phyloP scores from a whole-genome alignment of 306 rosid genomes.

The Delonix regia region DNA sequence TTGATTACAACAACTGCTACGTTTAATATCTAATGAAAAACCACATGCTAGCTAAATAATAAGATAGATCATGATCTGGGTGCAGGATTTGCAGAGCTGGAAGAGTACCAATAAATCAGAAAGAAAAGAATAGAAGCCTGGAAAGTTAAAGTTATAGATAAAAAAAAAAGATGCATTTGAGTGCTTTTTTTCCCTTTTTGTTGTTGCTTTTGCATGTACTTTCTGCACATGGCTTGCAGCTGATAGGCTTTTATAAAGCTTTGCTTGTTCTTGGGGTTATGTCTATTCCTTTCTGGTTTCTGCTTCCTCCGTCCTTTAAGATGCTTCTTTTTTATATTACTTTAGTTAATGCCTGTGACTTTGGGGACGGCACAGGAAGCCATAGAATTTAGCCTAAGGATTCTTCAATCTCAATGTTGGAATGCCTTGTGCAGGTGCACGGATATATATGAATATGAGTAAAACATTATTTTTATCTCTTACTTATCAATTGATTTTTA shows the following conservation, averaged over 20 bases:
- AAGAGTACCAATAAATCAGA: constrained; percentile 39
- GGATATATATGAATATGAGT: too few species aligned
- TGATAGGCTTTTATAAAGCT: constrained; percentile 60
- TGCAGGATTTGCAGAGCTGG: constrained; percentile 59
- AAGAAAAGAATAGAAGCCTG: constrained; percentile 60
- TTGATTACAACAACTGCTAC: constrained; percentile 14
- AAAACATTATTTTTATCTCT: too few species aligned
- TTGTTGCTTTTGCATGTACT: constrained; percentile 54
- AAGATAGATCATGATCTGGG: constrained; percentile 44
- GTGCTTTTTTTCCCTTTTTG: constrained; percentile 30
- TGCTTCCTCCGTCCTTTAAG: constrained; percentile 33
- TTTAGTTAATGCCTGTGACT: constrained; percentile 31
- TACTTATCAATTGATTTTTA: too few species aligned
- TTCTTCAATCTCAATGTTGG: background rate
- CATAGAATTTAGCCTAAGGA: background rate
- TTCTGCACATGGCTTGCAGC: constrained; percentile 78
- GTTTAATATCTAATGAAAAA: constrained; percentile 25
- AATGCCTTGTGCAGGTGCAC: background rate
- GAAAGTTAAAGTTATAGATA: constrained; percentile 52
- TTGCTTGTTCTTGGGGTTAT: constrained; percentile 74
- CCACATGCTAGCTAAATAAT: constrained; percentile 46
- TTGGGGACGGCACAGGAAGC: background rate
- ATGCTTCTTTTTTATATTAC: constrained; percentile 5
- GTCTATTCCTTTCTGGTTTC: constrained; percentile 60
- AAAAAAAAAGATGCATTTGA: constrained; percentile 43